Base-by-base conservation (phyloP, 177 flowering plant species). In the Vitis hybrid region DNA sequence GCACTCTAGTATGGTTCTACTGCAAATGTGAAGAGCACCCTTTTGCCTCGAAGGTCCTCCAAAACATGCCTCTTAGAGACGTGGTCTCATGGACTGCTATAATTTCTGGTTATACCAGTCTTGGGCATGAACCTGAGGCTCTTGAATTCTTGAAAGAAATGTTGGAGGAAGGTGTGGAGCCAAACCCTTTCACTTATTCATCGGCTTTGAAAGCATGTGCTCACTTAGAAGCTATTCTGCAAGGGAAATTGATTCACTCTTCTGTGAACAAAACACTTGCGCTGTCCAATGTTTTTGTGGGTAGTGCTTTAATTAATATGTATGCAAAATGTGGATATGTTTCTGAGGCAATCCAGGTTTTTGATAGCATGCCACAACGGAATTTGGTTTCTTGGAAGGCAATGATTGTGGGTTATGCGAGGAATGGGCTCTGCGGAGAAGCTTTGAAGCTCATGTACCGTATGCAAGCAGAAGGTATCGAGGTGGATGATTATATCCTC, bases 41-140 rank as follows among this genome's bases (percentile, higher is more conserved):
- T 56, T 58, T 60, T 60, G 92, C 95, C 47, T 70, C 83, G 9
- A 86, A 76, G 44, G 90, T 90, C 64, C 92, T 94, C 56, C 83
- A 86, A 61, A 64, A 59, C 33, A 87, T 94, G 92, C 92, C 94
- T 63, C 51, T 76, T 11, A 88, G 87, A 73, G 96, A 91, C 77
- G 95, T 90, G 38, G 82, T 93, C 60, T 81, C 98, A n/a, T 93
- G 98, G 98, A 93, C 96, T 14, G 90, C 96, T 13, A 84, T 91
- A 18, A 91, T 93, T 24, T 91, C 96, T 24, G 92, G 96, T 12
- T 83, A 79, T 79, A 84, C 90, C n/a, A 74, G 62, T 69, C 82
- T 83, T n/a, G 96, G 92, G 33, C 85, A 81, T 66, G 98, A 84
- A 58, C 50, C 75, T 19, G 89, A 89, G 78, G 96, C 96, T 31